phyloP scores from a whole-genome alignment of 2,329 filamentous ascomycete genomes.

The Aureobasidium zeae region DNA sequence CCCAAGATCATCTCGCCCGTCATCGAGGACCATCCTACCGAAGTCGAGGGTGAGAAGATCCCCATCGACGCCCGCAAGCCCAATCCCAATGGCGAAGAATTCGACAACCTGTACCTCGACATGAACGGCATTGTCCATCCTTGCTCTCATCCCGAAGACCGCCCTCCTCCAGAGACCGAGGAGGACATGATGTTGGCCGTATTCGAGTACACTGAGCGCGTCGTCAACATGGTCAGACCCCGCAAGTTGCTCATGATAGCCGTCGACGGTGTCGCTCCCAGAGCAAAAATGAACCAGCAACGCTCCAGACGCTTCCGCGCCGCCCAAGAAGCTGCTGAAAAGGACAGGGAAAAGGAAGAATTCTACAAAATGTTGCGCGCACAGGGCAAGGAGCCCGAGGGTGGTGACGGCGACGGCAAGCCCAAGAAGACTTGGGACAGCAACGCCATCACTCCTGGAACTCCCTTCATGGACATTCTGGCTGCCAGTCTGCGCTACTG shows the following conservation, averaged over 20 bases:
- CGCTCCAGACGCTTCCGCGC: slow-evolving; percentile 90
- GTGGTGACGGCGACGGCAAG: slow-evolving; percentile 45
- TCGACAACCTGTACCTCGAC: slow-evolving; percentile 95
- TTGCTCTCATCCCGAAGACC: slow-evolving; percentile 93
- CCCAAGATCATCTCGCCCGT: slow-evolving; percentile 94
- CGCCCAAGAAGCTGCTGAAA: slow-evolving; percentile 88
- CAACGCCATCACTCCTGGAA: slow-evolving; percentile 85
- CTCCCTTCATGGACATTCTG: slow-evolving; percentile 96
- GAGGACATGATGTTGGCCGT: slow-evolving; percentile 99
- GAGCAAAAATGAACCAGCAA: slow-evolving; percentile 99
- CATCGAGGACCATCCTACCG: slow-evolving; percentile 71
- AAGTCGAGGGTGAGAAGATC: slow-evolving; percentile 73
- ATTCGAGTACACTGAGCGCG: slow-evolving; percentile 96
- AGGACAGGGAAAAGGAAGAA: slow-evolving; percentile 83
- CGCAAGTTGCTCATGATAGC: slow-evolving; percentile 96
- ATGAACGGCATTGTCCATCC: slow-evolving; percentile 99
- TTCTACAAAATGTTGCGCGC: slow-evolving; percentile 75
- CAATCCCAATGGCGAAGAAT: slow-evolving; percentile 95
- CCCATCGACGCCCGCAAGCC: slow-evolving; percentile 75
- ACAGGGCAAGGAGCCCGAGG: slow-evolving; percentile 38
- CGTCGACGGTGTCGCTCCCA: slow-evolving; percentile 92
- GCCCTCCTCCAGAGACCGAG: slow-evolving; percentile 81
- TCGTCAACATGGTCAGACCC: slow-evolving; percentile 96
- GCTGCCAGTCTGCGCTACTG: slow-evolving; percentile 86
- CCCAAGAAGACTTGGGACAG: slow-evolving; percentile 89